Evolutionary conservation across 2,329 filamentous ascomycete genomes (phyloP).

Genomic region (Xylariaceae sp.): DNA sequence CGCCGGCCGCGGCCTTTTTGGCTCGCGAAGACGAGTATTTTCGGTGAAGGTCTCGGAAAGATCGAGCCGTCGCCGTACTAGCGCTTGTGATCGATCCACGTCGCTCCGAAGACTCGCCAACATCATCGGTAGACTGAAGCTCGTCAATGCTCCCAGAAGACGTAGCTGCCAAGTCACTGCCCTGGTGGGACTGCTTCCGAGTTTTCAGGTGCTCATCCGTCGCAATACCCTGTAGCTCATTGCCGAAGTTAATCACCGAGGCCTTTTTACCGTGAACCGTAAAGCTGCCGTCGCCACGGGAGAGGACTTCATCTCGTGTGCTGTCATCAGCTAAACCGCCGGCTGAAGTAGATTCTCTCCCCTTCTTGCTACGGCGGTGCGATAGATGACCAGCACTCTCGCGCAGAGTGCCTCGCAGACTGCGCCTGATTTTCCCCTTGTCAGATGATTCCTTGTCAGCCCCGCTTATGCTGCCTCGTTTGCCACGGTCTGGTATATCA

Average conservation of each 20-base stretch:
- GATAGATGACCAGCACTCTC: constrained; percentile 66
- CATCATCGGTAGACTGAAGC: constrained; percentile 45
- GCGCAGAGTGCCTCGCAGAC: constrained; percentile 81
- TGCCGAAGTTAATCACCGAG: constrained; percentile 91
- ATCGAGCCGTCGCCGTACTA: constrained; percentile 62
- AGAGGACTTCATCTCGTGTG: constrained; percentile 60
- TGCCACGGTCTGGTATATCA: constrained; percentile 37
- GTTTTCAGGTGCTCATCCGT: constrained; percentile 66
- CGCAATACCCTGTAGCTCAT: constrained; percentile 76
- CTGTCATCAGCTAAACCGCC: constrained; percentile 47
- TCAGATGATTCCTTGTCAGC: constrained; percentile 46
- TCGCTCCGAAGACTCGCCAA: constrained; percentile 43
- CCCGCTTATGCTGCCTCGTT: constrained; percentile 34
- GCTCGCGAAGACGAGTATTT: constrained; percentile 53
- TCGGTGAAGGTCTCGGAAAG: constrained; percentile 57
- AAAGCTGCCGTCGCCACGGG: constrained; percentile 80
- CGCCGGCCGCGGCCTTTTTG: constrained; percentile 38
- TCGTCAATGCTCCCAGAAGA: constrained; percentile 42
- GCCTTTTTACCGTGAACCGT: constrained; percentile 98
- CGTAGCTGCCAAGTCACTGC: constrained; percentile 33
- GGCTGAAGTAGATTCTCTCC: constrained; percentile 65
- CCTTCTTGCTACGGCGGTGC: constrained; percentile 68
- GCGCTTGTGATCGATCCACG: constrained; percentile 59
- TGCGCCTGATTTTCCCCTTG: constrained; percentile 69
- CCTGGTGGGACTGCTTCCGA: constrained; percentile 48